These are phyloP conservation scores for Phyllostachys edulis DNA, from an alignment of 176 grass and related monocot species.

Conservation along the genomic window DNA sequence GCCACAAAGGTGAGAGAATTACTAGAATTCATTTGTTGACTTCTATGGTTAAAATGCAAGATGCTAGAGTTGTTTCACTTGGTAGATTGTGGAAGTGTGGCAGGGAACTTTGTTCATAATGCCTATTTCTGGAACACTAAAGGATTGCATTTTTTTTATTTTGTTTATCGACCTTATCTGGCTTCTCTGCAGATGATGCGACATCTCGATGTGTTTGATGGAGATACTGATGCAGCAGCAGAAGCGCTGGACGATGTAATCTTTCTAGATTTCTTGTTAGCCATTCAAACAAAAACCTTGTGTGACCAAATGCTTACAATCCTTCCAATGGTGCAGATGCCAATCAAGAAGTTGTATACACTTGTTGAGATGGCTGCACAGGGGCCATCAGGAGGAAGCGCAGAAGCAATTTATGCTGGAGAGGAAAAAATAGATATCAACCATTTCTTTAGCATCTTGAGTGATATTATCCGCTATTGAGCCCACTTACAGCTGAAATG, in stretches of 20 bases:
- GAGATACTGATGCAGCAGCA: conserved; percentile 68
- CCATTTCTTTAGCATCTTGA: conserved; percentile 94
- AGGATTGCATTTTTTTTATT: background rate
- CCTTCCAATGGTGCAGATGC: conserved; percentile 60
- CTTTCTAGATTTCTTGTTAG: conserved; percentile 10
- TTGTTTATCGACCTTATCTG: conserved; percentile 10
- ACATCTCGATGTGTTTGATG: conserved; percentile 71
- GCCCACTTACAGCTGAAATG: background rate
- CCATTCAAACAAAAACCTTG: background rate
- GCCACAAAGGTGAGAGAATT: conserved; percentile 78
- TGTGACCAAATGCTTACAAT: conserved; percentile 35
- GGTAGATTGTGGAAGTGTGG: background rate
- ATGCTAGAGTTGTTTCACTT: background rate
- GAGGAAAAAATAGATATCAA: conserved; percentile 85
- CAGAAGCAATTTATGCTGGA: conserved; percentile 75
- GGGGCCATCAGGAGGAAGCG: conserved; percentile 56
- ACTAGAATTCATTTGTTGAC: background rate
- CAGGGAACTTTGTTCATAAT: background rate
- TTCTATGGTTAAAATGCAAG: background rate
- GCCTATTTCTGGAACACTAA: background rate
- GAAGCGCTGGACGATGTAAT: conserved; percentile 84
- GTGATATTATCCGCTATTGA: conserved; percentile 63
- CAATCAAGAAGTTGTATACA: conserved; percentile 79
- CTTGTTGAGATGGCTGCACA: conserved; percentile 96
- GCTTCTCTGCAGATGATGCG: conserved; percentile 59